phyloP scores from a whole-genome alignment of 2,329 filamentous ascomycete genomes.

The Diaporthe amygdali region DNA sequence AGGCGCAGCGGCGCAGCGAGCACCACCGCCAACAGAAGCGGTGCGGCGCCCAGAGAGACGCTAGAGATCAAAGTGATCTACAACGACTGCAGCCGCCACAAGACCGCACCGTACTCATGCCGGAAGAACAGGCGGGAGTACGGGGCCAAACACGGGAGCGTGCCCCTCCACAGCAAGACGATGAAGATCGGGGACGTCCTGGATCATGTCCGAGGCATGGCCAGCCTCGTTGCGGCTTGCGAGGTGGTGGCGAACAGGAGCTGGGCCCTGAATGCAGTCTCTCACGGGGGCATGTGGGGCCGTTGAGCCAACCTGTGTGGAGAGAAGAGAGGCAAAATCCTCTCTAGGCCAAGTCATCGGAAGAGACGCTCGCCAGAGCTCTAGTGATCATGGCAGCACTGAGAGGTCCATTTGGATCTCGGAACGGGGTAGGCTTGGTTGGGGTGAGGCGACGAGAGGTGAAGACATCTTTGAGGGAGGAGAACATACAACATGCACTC shows the following conservation, averaged over 20 bases:
- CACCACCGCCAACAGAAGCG: background rate
- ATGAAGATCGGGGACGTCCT: background rate
- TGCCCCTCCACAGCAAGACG: background rate
- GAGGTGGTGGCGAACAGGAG: background rate
- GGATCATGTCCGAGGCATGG: background rate
- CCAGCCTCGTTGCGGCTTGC: background rate
- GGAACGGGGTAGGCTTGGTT: background rate
- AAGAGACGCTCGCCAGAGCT: background rate
- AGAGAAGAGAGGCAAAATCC: no score
- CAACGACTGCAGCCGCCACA: slow-evolving; percentile 1
- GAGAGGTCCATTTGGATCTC: background rate
- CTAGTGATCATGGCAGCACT: background rate
- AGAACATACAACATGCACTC: background rate
- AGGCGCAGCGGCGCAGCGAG: background rate
- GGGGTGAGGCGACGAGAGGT: background rate
- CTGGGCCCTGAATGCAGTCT: background rate
- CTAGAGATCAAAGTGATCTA: background rate
- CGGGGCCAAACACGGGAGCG: background rate
- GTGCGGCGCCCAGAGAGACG: background rate
- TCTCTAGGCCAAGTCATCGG: no score
- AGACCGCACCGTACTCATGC: background rate
- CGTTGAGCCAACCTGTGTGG: no score
- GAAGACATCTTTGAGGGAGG: no score
- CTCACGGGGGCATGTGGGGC: background rate
- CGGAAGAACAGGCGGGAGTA: background rate